A percentile compares a stretch with the other conserved stretches of the same genome.
These are phyloP conservation scores for Fraxinus xanthoxyloides DNA, from an alignment of 305 asterid genomes.

Conservation along the genomic window DNA sequence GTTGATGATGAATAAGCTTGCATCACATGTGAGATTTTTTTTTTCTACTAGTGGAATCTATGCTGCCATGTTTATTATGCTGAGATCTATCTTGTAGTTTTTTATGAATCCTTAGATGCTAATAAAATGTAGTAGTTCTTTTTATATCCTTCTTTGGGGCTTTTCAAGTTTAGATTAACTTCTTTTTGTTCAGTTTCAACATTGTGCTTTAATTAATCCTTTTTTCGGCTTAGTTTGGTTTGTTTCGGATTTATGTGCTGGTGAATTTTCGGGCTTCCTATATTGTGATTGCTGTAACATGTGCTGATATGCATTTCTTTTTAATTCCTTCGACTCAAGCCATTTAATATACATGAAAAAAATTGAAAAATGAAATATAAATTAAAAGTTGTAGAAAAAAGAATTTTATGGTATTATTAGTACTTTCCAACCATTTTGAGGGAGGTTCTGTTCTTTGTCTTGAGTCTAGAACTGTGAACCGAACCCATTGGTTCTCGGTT, in stretches of 20 bases:
- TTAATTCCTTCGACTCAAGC: not conserved
- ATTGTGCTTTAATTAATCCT: not conserved
- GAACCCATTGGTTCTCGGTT: not conserved
- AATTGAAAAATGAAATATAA: not conserved
- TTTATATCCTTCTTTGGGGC: not conserved
- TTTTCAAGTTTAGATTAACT: not conserved
- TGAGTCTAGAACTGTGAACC: not conserved
- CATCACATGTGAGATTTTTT: not conserved
- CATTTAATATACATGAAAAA: not conserved
- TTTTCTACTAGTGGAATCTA: not conserved
- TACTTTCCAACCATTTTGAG: not conserved
- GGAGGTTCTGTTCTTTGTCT: not conserved
- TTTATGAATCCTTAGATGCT: not conserved
- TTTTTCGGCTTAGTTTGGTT: not conserved
- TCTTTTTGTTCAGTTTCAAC: not conserved
- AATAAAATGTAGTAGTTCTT: not conserved
- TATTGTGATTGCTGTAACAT: not conserved
- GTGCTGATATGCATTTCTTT: not conserved
- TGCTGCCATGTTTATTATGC: not conserved
- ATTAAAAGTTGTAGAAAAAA: not conserved
- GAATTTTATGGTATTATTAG: not conserved
- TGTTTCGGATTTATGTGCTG: not conserved
- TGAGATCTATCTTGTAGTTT: not conserved
- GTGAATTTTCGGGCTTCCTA: not conserved
- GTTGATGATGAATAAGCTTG: not conserved